These are phyloP conservation scores for Penicillium robsamsonii DNA, from an alignment of 495 filamentous ascomycete genomes.

Conservation along the genomic window DNA sequence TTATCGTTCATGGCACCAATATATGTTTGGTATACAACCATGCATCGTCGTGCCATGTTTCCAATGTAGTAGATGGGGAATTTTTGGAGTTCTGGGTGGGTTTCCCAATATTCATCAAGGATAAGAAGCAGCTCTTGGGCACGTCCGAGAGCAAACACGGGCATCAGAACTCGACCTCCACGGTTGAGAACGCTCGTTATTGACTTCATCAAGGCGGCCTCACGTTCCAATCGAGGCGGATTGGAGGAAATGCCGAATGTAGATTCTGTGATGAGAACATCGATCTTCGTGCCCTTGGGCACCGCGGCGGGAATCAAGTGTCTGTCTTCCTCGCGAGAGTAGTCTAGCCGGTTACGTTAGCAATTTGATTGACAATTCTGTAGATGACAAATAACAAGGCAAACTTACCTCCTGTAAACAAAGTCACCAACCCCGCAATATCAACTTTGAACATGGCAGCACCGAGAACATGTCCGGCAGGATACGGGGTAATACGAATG, in stretches of 20 bases:
- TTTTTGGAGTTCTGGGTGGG: slow-evolving; percentile 80
- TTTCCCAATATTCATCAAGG: slow-evolving; percentile 93
- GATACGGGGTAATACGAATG: slow-evolving; percentile 94
- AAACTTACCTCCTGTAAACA: slow-evolving; percentile 71
- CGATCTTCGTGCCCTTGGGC: slow-evolving; percentile 79
- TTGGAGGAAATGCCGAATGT: slow-evolving; percentile 94
- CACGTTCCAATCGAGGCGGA: slow-evolving; percentile 82
- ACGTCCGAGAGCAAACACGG: slow-evolving; percentile 89
- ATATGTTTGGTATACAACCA: slow-evolving; percentile 98
- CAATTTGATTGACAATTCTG: background rate
- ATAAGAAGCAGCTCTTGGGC: slow-evolving; percentile 94
- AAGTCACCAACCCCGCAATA: slow-evolving; percentile 90
- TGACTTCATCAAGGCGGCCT: slow-evolving; percentile 90
- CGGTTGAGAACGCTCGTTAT: slow-evolving; percentile 86
- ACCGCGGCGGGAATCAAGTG: slow-evolving; percentile 91
- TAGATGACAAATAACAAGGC: background rate
- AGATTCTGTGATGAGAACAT: slow-evolving; percentile 94
- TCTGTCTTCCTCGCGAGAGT: slow-evolving; percentile 88
- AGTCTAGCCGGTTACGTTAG: slow-evolving; percentile 52
- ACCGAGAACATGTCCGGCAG: slow-evolving; percentile 95
- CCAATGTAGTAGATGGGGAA: slow-evolving; percentile 96
- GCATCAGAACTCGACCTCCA: slow-evolving; percentile 89
- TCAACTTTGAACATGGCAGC: slow-evolving; percentile 98
- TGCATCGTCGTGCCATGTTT: slow-evolving; percentile 90
- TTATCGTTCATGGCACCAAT: slow-evolving; percentile 98